Evolutionary conservation across 2,329 filamentous ascomycete species (phyloP).

Genomic region (Xylaria sp.): DNA sequence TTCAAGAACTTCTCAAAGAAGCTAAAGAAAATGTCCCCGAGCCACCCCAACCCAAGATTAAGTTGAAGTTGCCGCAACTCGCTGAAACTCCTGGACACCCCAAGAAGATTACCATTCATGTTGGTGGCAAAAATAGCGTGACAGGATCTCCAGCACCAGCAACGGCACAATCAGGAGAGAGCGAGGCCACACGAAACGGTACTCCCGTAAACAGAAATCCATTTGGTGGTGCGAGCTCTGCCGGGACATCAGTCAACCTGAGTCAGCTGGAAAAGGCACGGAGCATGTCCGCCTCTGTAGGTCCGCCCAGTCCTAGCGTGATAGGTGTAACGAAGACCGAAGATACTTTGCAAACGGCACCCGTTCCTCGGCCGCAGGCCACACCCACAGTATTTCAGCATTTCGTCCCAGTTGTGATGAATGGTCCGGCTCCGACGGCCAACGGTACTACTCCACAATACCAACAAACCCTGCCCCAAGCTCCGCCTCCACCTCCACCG

Average conservation of each 20-base stretch:
- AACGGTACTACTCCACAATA: conserved; percentile 40
- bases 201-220: conserved; percentile 45
- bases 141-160: conserved; percentile 62
- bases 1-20: conserved; percentile 73
- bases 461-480: conserved; percentile 30
- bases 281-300: conserved; percentile 54
- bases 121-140: conserved; percentile 68
- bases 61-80: conserved; percentile 73
- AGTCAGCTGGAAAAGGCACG: conserved; percentile 54
- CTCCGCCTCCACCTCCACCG: conserved; percentile 37
- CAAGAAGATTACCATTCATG: conserved; percentile 77
- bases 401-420: conserved; percentile 41
- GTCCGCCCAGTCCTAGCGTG: conserved; percentile 59
- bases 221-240: conserved; percentile 43
- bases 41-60: conserved; percentile 79
- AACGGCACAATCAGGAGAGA: conserved; percentile 51
- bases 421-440: conserved; percentile 31
- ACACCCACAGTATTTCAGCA: conserved; percentile 48
- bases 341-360: conserved; percentile 49
- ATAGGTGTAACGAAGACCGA: conserved; percentile 50
- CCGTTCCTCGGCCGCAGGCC: conserved; percentile 47
- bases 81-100: conserved; percentile 57
- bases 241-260: conserved; percentile 43
- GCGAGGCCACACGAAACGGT: conserved; percentile 48
- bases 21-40: conserved; percentile 79